phyloP scores from a whole-genome alignment of 345 rosid species.

The Sapria himalayana region DNA sequence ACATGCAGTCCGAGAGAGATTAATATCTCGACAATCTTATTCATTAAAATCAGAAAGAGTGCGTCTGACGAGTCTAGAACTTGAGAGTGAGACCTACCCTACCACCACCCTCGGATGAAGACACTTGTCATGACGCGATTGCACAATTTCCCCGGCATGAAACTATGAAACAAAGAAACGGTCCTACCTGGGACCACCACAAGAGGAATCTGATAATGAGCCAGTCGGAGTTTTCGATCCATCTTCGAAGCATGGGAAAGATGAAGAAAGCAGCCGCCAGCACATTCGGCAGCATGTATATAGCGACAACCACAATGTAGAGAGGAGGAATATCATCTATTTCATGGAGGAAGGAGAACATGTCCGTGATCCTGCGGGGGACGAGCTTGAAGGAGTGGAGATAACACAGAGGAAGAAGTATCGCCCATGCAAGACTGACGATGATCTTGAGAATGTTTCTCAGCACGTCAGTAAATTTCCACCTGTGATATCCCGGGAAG shows the following conservation, averaged over 20 bases:
- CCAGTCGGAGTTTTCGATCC: constrained; percentile 98
- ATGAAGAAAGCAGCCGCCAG: constrained; percentile 62
- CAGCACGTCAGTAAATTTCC: constrained; percentile 66
- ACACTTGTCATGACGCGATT: no score
- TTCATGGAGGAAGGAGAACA: constrained; percentile 36
- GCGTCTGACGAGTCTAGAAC: no score
- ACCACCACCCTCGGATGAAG: no score
- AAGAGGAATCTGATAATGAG: constrained; percentile 59
- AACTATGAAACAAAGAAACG: not conserved
- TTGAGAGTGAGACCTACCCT: no score
- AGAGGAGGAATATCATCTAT: constrained; percentile 55
- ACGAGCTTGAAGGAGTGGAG: constrained; percentile 28
- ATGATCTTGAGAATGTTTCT: constrained; percentile 56
- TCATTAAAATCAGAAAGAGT: no score
- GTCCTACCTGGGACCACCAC: constrained; percentile 96
- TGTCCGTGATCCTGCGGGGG: constrained; percentile 19
- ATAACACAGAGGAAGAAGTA: constrained; percentile 63
- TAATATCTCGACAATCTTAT: no score
- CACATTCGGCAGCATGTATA: constrained; percentile 67
- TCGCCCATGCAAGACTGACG: constrained; percentile 53
- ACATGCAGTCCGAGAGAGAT: no score
- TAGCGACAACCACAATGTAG: constrained; percentile 51
- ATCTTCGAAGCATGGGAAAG: constrained; percentile 89
- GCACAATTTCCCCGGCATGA: no score
- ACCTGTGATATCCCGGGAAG: constrained; percentile 84